phyloP scores from a whole-genome alignment of 495 filamentous ascomycete genomes.

The Penicillium egyptiacum region DNA sequence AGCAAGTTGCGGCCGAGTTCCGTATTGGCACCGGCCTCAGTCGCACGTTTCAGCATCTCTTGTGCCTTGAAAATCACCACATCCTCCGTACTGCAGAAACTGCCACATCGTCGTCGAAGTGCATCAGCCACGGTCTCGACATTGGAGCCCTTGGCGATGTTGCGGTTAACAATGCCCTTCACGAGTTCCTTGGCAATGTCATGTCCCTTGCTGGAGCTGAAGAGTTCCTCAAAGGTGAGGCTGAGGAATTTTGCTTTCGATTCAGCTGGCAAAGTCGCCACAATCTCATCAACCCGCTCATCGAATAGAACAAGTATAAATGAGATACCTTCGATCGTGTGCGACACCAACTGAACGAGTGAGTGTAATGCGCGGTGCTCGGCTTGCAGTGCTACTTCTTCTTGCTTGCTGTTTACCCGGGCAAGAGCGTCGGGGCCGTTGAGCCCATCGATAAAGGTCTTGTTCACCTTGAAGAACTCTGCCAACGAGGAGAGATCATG shows the following conservation, averaged over 20 bases:
- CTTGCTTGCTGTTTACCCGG: constrained; percentile 71
- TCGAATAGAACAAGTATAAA: constrained; percentile 93
- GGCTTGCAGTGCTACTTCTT: constrained; percentile 84
- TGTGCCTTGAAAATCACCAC: constrained; percentile 98
- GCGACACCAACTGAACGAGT: constrained; percentile 73
- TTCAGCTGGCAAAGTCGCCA: constrained; percentile 68
- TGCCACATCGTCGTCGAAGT: constrained; percentile 83
- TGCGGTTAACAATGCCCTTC: constrained; percentile 96
- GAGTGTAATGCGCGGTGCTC: constrained; percentile 92
- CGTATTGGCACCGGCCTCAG: constrained; percentile 70
- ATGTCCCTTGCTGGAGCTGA: constrained; percentile 73
- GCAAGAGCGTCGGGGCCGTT: constrained; percentile 78
- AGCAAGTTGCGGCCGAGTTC: constrained; percentile 78
- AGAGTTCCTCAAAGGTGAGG: constrained; percentile 83
- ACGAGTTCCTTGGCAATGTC: constrained; percentile 95
- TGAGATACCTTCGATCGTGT: constrained; percentile 91
- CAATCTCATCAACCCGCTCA: constrained; percentile 86
- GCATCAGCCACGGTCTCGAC: constrained; percentile 97
- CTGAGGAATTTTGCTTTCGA: constrained; percentile 65
- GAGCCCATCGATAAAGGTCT: constrained; percentile 86
- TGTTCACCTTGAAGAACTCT: constrained; percentile 80
- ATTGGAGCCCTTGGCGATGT: constrained; percentile 91
- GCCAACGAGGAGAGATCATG: constrained; percentile 74
- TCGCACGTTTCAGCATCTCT: constrained; percentile 84
- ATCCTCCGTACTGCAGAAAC: constrained; percentile 95